Percentiles rank a stretch among this genome's conserved stretches.
phyloP scores from a whole-genome alignment of 371 early-diverging fungal genomes.

The Mucor irregularis region DNA sequence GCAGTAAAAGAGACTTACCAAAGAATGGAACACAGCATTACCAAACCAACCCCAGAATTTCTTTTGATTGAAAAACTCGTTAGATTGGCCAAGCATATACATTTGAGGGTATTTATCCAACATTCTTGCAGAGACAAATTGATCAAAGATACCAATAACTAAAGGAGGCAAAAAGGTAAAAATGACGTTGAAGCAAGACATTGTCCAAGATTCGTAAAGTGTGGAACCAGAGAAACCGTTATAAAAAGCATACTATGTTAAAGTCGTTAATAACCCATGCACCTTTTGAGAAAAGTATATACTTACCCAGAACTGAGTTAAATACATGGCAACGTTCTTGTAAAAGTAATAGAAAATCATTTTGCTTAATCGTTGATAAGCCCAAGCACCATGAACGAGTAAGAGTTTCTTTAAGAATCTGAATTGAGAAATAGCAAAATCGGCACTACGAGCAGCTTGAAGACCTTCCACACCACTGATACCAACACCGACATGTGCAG shows the following conservation, averaged over 20 bases:
- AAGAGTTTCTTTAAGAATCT: slow-evolving; percentile 84
- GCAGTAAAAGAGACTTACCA: slow-evolving; percentile 36
- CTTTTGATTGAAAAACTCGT: slow-evolving; percentile 89
- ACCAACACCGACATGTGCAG: slow-evolving; percentile 95
- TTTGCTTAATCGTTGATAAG: slow-evolving; percentile 87
- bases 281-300: not conserved
- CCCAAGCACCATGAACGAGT: slow-evolving; percentile 94
- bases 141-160: slow-evolving; percentile 92
- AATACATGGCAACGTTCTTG: slow-evolving; percentile 95
- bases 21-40: slow-evolving; percentile 94
- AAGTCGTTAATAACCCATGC: not conserved
- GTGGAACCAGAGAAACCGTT: slow-evolving; percentile 93
- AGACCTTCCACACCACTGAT: slow-evolving; percentile 93
- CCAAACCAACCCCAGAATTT: slow-evolving; percentile 94
- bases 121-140: slow-evolving; percentile 89
- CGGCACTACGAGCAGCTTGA: slow-evolving; percentile 95
- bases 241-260: slow-evolving; percentile 74
- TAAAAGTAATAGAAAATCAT: slow-evolving; percentile 91
- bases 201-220: slow-evolving; percentile 93
- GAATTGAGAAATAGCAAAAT: slow-evolving; percentile 97
- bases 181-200: slow-evolving; percentile 87
- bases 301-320: slow-evolving; percentile 95
- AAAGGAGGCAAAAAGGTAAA: slow-evolving; percentile 91
- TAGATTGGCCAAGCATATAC: slow-evolving; percentile 87
- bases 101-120: slow-evolving; percentile 89